These are phyloP conservation scores for Suillus brevipes DNA, from an alignment of 768 basidiomycete species.

Conservation along the genomic window DNA sequence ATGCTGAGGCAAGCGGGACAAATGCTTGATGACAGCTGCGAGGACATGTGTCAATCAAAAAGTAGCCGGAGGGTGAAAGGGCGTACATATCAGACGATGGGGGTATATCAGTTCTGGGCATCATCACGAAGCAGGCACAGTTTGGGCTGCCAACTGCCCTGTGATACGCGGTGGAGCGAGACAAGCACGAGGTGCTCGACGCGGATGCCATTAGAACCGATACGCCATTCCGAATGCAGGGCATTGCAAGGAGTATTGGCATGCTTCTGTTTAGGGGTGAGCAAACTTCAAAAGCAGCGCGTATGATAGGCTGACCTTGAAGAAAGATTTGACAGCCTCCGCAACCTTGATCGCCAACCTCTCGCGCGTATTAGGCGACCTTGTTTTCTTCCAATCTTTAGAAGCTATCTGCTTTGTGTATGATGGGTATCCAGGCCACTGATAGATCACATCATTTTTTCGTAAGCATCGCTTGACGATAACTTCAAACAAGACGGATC, in stretches of 20 bases:
- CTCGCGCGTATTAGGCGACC: constrained; percentile 69
- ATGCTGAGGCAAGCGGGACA: neutral
- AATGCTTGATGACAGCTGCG: neutral
- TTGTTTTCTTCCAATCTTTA: constrained; percentile 70
- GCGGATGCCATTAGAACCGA: constrained; percentile 26
- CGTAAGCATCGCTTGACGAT: neutral
- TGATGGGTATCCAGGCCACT: constrained; percentile 80
- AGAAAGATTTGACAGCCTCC: constrained; percentile 66
- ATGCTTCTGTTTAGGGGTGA: constrained; percentile 21
- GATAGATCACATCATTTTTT: constrained; percentile 13
- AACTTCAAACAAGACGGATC: constrained; percentile 8
- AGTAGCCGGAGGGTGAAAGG: neutral
- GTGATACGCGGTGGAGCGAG: constrained; percentile 75
- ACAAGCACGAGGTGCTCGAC: constrained; percentile 50
- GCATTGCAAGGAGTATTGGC: constrained; percentile 13
- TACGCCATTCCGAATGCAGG: constrained; percentile 20
- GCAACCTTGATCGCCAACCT: constrained; percentile 78
- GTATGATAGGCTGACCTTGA: constrained; percentile 41
- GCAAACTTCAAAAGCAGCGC: neutral
- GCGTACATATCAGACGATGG: neutral
- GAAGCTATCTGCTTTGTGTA: constrained; percentile 80
- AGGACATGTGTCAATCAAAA: neutral
- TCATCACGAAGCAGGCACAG: constrained; percentile 44
- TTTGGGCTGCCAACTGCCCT: constrained; percentile 79
- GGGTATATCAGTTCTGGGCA: neutral